Base-by-base conservation (phyloP, 2,329 filamentous ascomycete genomes). In the Stachybotrys chlorohalonatus region DNA sequence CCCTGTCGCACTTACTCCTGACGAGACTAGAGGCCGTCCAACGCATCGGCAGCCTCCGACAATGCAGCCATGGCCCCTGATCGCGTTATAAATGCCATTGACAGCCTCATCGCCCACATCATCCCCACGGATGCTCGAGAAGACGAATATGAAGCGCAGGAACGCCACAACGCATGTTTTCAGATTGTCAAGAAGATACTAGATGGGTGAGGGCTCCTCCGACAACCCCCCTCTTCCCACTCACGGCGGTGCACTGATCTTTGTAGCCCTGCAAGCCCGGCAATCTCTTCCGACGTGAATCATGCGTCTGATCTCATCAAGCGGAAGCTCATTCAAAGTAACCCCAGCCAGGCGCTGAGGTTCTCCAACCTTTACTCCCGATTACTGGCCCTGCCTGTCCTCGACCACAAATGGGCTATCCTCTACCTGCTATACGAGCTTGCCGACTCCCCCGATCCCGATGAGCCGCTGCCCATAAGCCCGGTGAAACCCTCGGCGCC, bases 321-420 rank as follows among this genome's bases (percentile, higher is more conserved):
- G 75, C 84, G 89, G 66, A 90, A 89, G 72, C 78, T 99, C 59
- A 83, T 95, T 55, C 84, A 88, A 63, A 87, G 86, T 61, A 89
- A 90, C 65, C 82, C 82, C 49, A 87, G 81, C 59, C 88, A 92
- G 70, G 90, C 92, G 4, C 78, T 93, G 17, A 83, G 86, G 58
- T 96, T 96, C 71, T 87, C 90, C 30, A 95, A 96, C 66, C 81
- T 99, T 31, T 96, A 96, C 72, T 90, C 90, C 39, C 83, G 90
- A 55, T 81, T 99, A 16, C 78, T 96, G 31, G 89, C 90, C n/a
- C 84, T 96, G 60, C 92, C 92, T 0, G 92, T 97, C 6, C 79
- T 99, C 49, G 88, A 89, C 64, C 89, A 96, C 70, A 99, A 99
- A 80, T 97, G 92, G 91, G 90, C 89, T 3, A 96, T 99, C 60